Evolutionary conservation across 2,329 filamentous ascomycete species (phyloP), one percentile per base, ranked within the genome.

Genomic region (Karstenula rhodostoma): DNA sequence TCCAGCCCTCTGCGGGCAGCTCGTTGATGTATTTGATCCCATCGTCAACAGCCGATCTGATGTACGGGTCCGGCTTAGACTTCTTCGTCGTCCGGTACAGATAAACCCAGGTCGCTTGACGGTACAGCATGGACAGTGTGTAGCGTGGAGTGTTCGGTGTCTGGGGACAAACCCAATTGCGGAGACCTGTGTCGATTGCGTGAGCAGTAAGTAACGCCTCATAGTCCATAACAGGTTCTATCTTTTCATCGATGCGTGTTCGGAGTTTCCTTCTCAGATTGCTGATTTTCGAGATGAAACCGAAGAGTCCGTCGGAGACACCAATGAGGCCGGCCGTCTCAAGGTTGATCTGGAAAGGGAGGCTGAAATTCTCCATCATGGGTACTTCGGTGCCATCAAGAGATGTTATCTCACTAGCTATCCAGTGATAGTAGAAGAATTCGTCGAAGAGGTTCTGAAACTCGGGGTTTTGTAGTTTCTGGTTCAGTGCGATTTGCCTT

Each of bases 371-470:
- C 27, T 82, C 81, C 63, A 82, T 81, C 67, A 85, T 81, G 17
- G 83, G 79, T n/a, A 85, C 77, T 6, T 83, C 82, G 13, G 82
- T 81, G 51, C 84, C 81, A 59, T 85, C 82, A 25, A 87, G 72
- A 3, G 82, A 84, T 7, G 86, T 88, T 55, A 88, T 80, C 17
- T 85, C 82, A 63, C 84, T 86, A 22, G 83, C 85, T 44, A 87
- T 83, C 71, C 86, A 86, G 75, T 95, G 92, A 70, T 95, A 96
- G 73, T 93, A 90, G 77, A 96, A 94, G 78, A 96, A 94, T 74
- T 89, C 87, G 62, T 87, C 82, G 59, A 89, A 86, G 67, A 89
- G 88, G 53, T 91, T 89, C 63, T 89, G 89, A 72, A 95, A 93
- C 23, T 88, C 86, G 22, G 88, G 81, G 78, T 83, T 93, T 80